These are phyloP conservation scores for Xylaria scruposa DNA, from an alignment of 495 filamentous ascomycete genomes.

Conservation along the genomic window DNA sequence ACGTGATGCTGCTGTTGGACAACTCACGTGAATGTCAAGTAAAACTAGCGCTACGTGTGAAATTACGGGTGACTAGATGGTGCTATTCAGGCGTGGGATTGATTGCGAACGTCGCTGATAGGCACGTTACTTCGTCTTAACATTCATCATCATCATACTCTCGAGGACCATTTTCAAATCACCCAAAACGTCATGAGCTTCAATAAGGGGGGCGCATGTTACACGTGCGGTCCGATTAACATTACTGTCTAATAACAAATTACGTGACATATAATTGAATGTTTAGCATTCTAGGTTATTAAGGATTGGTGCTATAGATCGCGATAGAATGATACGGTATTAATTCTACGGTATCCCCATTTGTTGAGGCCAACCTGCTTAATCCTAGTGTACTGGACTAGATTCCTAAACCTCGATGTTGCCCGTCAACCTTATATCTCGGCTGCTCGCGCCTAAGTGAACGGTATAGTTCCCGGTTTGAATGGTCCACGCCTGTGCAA, in stretches of 20 bases:
- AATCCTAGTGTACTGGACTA: not conserved
- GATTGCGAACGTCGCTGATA: not conserved
- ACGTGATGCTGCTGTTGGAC: not conserved
- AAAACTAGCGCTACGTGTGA: too few relatives aligned
- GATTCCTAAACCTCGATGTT: conserved; percentile 32
- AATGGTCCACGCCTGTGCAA: conserved; percentile 84
- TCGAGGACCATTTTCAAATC: not conserved
- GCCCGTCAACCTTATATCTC: conserved; percentile 50
- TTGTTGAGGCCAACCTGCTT: not conserved
- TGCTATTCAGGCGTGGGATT: not conserved
- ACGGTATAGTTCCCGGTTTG: conserved; percentile 50
- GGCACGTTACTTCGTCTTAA: not conserved
- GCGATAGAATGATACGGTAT: not conserved
- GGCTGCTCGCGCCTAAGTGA: conserved; percentile 56
- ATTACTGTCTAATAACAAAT: not conserved
- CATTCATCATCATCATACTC: not conserved
- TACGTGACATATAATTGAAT: too few relatives aligned
- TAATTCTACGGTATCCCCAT: not conserved
- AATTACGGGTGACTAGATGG: not conserved
- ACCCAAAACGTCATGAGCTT: not conserved
- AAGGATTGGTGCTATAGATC: not conserved
- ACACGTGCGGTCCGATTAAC: not conserved
- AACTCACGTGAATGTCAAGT: not conserved
- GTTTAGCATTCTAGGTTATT: not conserved
- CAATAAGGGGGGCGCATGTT: not conserved